Base-by-base conservation (phyloP, 2,329 filamentous ascomycete genomes). In the Ceratocystis alfenasii region DNA sequence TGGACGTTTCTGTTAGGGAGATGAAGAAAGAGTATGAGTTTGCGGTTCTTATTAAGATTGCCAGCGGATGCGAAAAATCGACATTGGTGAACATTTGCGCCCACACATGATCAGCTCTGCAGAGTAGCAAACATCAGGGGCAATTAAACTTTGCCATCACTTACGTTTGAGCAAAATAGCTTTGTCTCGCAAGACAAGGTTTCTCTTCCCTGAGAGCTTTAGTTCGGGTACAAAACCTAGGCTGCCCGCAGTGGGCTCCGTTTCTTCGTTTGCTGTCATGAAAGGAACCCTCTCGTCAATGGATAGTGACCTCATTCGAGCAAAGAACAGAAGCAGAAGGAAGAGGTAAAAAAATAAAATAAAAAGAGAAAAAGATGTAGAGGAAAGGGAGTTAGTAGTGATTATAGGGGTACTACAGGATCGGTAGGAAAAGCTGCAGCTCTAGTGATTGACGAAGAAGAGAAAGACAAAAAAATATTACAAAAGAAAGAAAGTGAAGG, bases 101-200 rank as follows among this genome's bases (percentile, higher is more conserved):
- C 25, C 53, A 28, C 53, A 17, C 12, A 15, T 22, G 22, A 53
- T 53, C 12, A 10, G 28, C 12, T n/a, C 5, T 30, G 28, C 12
- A 33, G 12, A 36, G 28, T 17, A 59, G 33, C 33, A 36, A 36
- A 53, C 48, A 17, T 25, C 48, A 53, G 33, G 33, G 33, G 33
- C 33, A 36, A 53, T 12, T 12, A 25, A 4, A 12, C 8, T 12
- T 25, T 25, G 53, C n/a, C 3, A 30, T 44, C 50, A 36, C 69
- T 60, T 68, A 72, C 71, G 70, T 65, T 70, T 62, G 25, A 71
- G 50, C 44, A 70, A 20, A 62, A 71, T 68, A 25, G 68, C 67
- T 41, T 70, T 68, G 7, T 65, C 62, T 8, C 68, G 45, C 63
- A 70, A 66, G 36, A 62, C 67, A 36, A 71, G 64, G 33, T 68